phyloP scores from a whole-genome alignment of 768 basidiomycete species.

The Macrocybe gigantea region DNA sequence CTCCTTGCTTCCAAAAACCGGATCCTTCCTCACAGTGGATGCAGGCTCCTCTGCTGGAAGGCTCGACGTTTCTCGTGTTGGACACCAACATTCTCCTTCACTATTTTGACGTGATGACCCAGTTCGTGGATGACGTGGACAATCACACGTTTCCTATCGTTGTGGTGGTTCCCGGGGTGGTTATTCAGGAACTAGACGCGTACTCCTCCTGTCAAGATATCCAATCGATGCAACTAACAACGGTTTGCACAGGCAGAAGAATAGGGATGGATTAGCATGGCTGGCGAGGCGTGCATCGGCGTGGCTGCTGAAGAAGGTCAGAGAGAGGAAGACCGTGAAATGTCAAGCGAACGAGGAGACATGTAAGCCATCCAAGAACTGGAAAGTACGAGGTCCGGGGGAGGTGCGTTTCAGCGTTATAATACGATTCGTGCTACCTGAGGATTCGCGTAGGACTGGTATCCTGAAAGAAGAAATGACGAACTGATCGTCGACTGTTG shows the following conservation, averaged over 20 bases:
- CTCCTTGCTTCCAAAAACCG: background rate
- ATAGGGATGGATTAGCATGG: slow-evolving; percentile 43
- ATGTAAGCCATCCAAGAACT: slow-evolving; percentile 51
- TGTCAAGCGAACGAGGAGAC: slow-evolving; percentile 63
- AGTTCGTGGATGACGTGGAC: slow-evolving; percentile 62
- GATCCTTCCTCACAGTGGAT: slow-evolving; percentile 2
- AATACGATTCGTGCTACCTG: background rate
- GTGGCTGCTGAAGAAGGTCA: slow-evolving; percentile 61
- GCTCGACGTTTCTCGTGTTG: slow-evolving; percentile 48
- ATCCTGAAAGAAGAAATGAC: slow-evolving; percentile 50
- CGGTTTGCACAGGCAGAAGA: slow-evolving; percentile 37
- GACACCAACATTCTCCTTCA: slow-evolving; percentile 80
- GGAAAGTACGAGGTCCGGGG: slow-evolving; percentile 44
- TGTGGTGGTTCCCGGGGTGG: slow-evolving; percentile 67
- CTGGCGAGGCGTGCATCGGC: slow-evolving; percentile 64
- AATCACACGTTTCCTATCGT: slow-evolving; percentile 40
- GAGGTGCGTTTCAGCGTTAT: slow-evolving; percentile 29
- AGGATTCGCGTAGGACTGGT: slow-evolving; percentile 10
- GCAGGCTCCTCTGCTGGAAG: slow-evolving; percentile 38
- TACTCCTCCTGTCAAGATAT: slow-evolving; percentile 15
- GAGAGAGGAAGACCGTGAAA: slow-evolving; percentile 47
- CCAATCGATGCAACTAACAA: background rate
- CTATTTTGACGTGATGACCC: slow-evolving; percentile 55
- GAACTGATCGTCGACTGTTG: slow-evolving; percentile 73
- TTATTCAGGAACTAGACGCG: slow-evolving; percentile 76